A percentile compares a stretch with the other conserved stretches of the same genome.
Evolutionary conservation across 31 red algal species (phyloP).

Genomic region (Porphyra umbilicalis): DNA sequence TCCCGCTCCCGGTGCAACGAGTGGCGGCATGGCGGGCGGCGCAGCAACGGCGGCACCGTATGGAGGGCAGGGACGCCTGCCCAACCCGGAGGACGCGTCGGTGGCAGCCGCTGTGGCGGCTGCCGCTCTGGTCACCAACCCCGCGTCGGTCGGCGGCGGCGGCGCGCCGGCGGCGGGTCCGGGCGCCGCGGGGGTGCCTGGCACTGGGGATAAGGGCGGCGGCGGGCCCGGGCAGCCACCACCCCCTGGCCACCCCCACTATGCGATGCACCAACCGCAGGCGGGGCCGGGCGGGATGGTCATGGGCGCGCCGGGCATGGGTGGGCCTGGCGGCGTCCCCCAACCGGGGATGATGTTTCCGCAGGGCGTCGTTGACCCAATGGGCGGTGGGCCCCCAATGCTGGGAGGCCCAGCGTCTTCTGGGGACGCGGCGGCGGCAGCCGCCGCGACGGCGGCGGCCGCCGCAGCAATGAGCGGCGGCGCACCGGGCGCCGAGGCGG

Average conservation of each 20-base stretch:
- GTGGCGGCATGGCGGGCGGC: not conserved
- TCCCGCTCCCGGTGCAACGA: not conserved
- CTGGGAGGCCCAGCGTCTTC: not conserved
- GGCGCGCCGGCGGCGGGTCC: not conserved
- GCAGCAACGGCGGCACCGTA: not conserved
- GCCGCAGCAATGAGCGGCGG: not conserved
- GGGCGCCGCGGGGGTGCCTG: not conserved
- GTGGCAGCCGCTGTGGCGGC: not conserved
- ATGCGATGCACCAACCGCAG: not conserved
- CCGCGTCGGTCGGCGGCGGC: not conserved
- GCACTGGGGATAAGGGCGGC: not conserved
- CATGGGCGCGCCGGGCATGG: not conserved
- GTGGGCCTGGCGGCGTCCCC: not conserved
- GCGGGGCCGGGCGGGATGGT: not conserved
- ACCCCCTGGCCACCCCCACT: not conserved
- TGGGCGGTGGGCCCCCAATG: not conserved
- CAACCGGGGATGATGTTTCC: not conserved
- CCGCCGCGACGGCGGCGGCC: not conserved
- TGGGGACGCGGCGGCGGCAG: not conserved
- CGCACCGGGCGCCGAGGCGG: not conserved
- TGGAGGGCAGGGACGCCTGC: not conserved
- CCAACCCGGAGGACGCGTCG: not conserved
- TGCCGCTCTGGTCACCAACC: not conserved
- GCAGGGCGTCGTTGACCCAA: not conserved
- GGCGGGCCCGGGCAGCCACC: not conserved